Evolutionary conservation across 2,329 filamentous ascomycete genomes (phyloP), one percentile per base, ranked within the genome.

Genomic region (Cladorrhinum sp.): DNA sequence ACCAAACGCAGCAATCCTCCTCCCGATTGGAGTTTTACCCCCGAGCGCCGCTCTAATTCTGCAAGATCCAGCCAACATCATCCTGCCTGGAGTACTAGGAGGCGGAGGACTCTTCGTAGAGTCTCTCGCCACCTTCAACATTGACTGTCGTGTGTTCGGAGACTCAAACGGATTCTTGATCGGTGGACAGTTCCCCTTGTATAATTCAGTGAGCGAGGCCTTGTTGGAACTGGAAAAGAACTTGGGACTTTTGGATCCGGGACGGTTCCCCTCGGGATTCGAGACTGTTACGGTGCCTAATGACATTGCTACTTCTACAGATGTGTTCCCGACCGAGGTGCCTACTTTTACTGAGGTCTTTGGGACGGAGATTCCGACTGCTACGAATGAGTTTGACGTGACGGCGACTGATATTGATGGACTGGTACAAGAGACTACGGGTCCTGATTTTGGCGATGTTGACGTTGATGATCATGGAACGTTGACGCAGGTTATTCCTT

Each of bases 51-150:
- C 70, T 29, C 66, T 74, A 55, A 63, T 75, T 50, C 71, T 77
- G 57, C 64, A 65, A 5, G 75, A 76, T 62, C 75, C 75, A 8
- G 75, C 75, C 18, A 66, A 69, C 53, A 76, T 77, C 60, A 75
- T 77, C 60, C 64, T 76, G 24, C 67, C 73, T 2, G 32, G 12
- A 8, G 12, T 16, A 12, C 32, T 36, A 36, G 64, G 66, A 63
- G 72, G 74, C 65, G 59, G 62, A 24, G 63, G 59, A 55, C 66
- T 76, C 20, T 72, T 77, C 45, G 71, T 77, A 18, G 72, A 73
- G 60, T 72, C 70, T 64, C 65, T 72, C 20, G 65, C 57, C 51
- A 66, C 67, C 25, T 73, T 77, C 62, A 66, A 68, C 55, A 61
- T 64, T 51, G 75, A 76, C 63, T 76, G 73, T 61, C 65, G 68